A percentile compares a stretch with the other conserved stretches of the same genome.
These are phyloP conservation scores for Microdochium trichocladiopsis DNA, from an alignment of 2,329 filamentous ascomycete species.

Conservation along the genomic window DNA sequence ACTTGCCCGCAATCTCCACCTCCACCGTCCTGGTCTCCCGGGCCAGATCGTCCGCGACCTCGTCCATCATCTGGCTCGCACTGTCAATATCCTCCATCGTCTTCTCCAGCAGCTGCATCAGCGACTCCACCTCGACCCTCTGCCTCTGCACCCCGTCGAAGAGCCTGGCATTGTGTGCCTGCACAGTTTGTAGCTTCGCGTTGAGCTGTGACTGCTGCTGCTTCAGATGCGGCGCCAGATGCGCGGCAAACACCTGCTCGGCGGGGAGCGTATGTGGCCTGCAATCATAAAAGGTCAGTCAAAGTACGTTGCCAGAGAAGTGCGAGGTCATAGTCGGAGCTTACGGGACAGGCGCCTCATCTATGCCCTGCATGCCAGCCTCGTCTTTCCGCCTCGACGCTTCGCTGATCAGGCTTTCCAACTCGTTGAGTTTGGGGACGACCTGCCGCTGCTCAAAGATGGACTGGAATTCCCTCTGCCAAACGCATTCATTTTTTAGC, in stretches of 20 bases:
- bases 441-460: constrained; percentile 46
- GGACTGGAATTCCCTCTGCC: constrained; percentile 47
- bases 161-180: constrained; percentile 48
- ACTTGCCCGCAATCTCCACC: constrained; percentile 23
- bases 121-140: constrained; percentile 43
- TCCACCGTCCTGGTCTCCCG: constrained; percentile 40
- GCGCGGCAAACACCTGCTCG: constrained; percentile 42
- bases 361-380: constrained; percentile 11
- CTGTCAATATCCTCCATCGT: constrained; percentile 46
- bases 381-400: constrained; percentile 32
- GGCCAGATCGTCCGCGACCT: constrained; percentile 39
- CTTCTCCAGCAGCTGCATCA: constrained; percentile 42
- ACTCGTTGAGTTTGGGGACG: constrained; percentile 49
- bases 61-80: constrained; percentile 41
- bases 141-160: constrained; percentile 44
- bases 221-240: constrained; percentile 44
- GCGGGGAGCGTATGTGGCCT: constrained; percentile 52
- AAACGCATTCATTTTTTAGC: background rate
- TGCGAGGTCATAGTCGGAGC: no score
- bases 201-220: constrained; percentile 49
- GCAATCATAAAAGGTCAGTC: constrained; percentile 5
- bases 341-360: constrained; percentile 36
- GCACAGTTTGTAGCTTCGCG: constrained; percentile 47
- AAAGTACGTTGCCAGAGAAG: background rate
- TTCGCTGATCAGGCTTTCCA: constrained; percentile 47